Base-by-base conservation (phyloP, 2,329 filamentous ascomycete species). In the Fusarium aywerte region DNA sequence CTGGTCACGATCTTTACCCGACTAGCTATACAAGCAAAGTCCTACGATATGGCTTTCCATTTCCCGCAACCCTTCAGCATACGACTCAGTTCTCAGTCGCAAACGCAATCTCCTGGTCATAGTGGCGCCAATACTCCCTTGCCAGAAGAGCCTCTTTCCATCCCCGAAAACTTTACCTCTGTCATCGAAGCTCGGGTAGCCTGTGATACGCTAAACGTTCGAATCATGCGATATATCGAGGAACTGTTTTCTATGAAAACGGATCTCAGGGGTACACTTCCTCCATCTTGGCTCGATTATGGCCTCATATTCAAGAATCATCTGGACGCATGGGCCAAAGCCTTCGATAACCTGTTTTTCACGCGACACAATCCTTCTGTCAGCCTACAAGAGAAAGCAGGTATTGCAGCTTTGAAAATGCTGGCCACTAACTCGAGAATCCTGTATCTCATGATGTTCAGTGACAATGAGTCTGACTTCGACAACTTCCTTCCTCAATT, bases 11-110 rank as follows among this genome's bases (percentile, higher is more conserved):
- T 89, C 79, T 89, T 89, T 68, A 88, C 85, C 2, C 83, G 87
- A 6, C 79, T 89, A 3, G 87, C 86, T 4, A 87, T 89, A 40
- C 87, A 89, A 73, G 87, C 87, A 40, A 90, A 89, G 72, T 89
- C 87, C 1, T 90, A 90, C 72, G 87, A 89, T 69, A 87, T 89
- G 86, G 87, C 87, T 31, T 90, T 89, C 71, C 87, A 90, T 73
- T 89, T 89, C 60, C 87, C 87, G 2, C 81, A 87, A 29, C 87
- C 87, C 1, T 88, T 84, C 56, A 86, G 89, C 8, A 85, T 89
- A 61, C 82, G 81, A 7, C 82, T 62, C 62, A 71, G 48, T 27
- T 57, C 65, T 3, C 67, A 64, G 65, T 70, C 58, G 71, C 78
- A 43, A 73, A 78, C 66, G 66, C 80, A 56, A 20, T 82, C 83